Percentiles rank a stretch among this genome's conserved stretches.
phyloP scores from a whole-genome alignment of 768 basidiomycete species.

The Trametes sanguinea region DNA sequence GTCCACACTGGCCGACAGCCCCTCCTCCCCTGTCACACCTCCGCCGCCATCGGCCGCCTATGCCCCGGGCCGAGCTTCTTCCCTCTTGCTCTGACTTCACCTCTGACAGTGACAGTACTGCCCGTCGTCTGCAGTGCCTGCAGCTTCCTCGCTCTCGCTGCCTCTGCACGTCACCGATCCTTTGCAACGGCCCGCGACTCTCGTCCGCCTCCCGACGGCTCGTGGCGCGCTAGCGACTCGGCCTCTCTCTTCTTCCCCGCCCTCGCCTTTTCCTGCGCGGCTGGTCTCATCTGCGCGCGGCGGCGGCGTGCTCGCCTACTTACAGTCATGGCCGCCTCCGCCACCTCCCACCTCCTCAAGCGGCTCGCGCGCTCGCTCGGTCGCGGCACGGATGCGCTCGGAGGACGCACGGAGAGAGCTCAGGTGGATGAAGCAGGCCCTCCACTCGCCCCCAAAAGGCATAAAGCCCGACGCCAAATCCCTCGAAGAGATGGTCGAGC shows the following conservation, averaged over 20 bases:
- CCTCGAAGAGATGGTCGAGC: slow-evolving; percentile 52
- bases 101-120: not conserved
- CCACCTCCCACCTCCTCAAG: slow-evolving; percentile 23
- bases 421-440: slow-evolving; percentile 49
- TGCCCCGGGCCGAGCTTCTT: not conserved
- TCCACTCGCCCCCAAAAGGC: slow-evolving; percentile 10
- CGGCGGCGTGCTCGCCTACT: not conserved
- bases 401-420: slow-evolving; percentile 44
- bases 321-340: not conserved
- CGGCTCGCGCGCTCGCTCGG: slow-evolving; percentile 40
- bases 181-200: not conserved
- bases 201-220: not conserved
- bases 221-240: not conserved
- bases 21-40: slow-evolving; percentile 5
- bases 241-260: not conserved
- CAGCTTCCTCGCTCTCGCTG: too few relatives aligned
- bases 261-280: not conserved
- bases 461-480: slow-evolving; percentile 1
- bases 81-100: not conserved
- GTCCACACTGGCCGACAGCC: not conserved
- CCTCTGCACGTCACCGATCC: too few relatives aligned
- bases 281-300: not conserved
- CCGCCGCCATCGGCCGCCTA: slow-evolving; percentile 8
- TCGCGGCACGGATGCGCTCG: not conserved
- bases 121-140: not conserved